phyloP scores from a whole-genome alignment of 2,329 filamentous ascomycete genomes.

The Fusarium succisae region DNA sequence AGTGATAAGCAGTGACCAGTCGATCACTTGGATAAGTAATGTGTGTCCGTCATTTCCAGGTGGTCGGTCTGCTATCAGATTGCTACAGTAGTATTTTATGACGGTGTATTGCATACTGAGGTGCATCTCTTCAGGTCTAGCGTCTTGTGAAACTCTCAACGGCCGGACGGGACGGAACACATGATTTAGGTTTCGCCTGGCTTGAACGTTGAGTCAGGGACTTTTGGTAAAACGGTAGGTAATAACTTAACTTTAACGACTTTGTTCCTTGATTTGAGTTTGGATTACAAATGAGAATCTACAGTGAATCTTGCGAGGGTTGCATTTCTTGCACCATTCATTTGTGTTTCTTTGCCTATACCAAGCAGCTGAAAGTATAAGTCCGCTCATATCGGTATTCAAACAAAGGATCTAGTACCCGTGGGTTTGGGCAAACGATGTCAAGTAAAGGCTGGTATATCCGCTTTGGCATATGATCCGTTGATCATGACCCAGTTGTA shows the following conservation, averaged over 20 bases:
- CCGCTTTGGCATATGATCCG: not conserved
- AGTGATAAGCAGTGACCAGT: not conserved
- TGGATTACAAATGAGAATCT: not conserved
- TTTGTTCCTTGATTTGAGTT: not conserved
- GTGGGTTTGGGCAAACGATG: too few species aligned
- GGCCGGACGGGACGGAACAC: not conserved
- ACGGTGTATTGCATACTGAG: not conserved
- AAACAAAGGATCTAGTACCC: not conserved
- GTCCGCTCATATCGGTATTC: not conserved
- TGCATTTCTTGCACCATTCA: not conserved
- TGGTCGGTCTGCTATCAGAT: not conserved
- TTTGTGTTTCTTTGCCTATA: not conserved
- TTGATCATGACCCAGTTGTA: not conserved
- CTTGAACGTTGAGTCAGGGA: not conserved
- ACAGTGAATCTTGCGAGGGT: not conserved
- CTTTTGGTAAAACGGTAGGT: not conserved
- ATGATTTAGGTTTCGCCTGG: conserved; percentile 5
- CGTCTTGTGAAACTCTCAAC: not conserved
- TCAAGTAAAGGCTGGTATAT: not conserved
- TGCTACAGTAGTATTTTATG: not conserved
- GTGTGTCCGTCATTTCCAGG: not conserved
- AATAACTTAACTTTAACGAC: not conserved
- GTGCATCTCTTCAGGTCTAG: conserved; percentile 3
- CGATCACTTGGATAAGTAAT: not conserved
- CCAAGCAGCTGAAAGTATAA: not conserved